Percentiles rank a stretch among this genome's conserved stretches.
These are phyloP conservation scores for Diutina neorugosa DNA, from an alignment of 1,139 yeast genomes.

Conservation along the genomic window DNA sequence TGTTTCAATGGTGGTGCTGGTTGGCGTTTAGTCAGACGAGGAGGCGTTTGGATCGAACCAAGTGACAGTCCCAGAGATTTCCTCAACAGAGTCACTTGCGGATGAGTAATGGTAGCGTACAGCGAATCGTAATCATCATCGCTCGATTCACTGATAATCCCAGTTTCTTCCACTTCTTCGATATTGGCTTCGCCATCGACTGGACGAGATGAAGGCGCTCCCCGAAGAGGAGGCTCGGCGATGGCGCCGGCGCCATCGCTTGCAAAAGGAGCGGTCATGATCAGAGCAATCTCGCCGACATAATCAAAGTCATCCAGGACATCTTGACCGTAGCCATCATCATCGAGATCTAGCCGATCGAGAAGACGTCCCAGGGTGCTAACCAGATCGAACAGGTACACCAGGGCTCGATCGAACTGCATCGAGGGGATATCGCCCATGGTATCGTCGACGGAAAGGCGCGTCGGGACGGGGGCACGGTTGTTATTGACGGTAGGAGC, in stretches of 20 bases:
- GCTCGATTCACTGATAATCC: neutral
- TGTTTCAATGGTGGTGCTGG: neutral
- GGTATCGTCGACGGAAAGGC: neutral
- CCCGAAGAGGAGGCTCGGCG: too few relatives aligned
- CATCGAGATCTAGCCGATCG: conserved; percentile 25
- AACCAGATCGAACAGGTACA: conserved; percentile 35
- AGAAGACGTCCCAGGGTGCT: conserved; percentile 31
- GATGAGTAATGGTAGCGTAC: neutral
- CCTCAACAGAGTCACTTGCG: neutral
- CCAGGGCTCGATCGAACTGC: conserved; percentile 4
- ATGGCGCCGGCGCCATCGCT: too few relatives aligned
- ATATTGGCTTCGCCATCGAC: neutral
- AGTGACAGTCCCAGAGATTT: neutral
- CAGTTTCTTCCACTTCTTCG: neutral
- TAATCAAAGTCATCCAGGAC: conserved; percentile 1
- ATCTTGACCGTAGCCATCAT: neutral
- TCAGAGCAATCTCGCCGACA: neutral
- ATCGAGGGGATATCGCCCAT: neutral
- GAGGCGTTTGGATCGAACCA: neutral
- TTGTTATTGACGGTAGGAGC: neutral
- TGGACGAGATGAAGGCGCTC: too few relatives aligned
- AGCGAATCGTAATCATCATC: neutral
- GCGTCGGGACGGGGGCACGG: neutral
- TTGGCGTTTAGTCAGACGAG: neutral
- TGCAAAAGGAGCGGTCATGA: neutral